A percentile compares a stretch with the other conserved stretches of the same genome.
These are phyloP conservation scores for Lipomyces yamanashiensis DNA, from an alignment of 805 yeast species.

Conservation along the genomic window DNA sequence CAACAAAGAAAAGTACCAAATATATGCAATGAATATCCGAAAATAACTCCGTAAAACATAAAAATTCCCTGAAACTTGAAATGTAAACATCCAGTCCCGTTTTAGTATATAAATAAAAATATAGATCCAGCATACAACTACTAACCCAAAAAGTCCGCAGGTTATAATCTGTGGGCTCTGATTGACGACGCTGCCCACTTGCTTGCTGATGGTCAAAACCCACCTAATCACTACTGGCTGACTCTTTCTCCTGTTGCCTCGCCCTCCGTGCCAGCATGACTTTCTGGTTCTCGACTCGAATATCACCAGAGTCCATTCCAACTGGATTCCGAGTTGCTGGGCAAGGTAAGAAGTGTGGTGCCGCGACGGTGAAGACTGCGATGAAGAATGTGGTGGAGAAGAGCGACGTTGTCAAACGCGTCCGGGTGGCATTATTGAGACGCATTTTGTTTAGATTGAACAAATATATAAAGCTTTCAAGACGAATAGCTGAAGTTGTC, in stretches of 20 bases:
- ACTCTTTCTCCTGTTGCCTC: background rate
- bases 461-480: too few species aligned
- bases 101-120: too few species aligned
- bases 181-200: too few species aligned
- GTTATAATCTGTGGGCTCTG: too few species aligned
- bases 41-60: too few species aligned
- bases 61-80: too few species aligned
- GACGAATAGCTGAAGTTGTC: too few species aligned
- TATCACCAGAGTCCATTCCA: slow-evolving; percentile 30
- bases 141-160: too few species aligned
- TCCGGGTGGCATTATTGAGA: slow-evolving; percentile 62
- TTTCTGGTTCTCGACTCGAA: slow-evolving; percentile 9
- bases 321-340: slow-evolving; percentile 40
- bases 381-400: slow-evolving; percentile 77
- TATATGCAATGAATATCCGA: too few species aligned
- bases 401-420: slow-evolving; percentile 63
- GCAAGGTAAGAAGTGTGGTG: slow-evolving; percentile 48
- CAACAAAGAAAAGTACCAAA: too few species aligned
- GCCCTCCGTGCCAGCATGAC: slow-evolving; percentile 8
- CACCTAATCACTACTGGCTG: background rate
- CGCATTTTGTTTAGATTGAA: slow-evolving; percentile 48
- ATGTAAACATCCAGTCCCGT: too few species aligned
- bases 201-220: background rate
- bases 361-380: slow-evolving; percentile 67
- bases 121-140: too few species aligned